A percentile compares a stretch with the other conserved stretches of the same genome.
Evolutionary conservation across 225 moss, liverwort and hornwort species (phyloP).

Genomic region (Lunularia cruciata): DNA sequence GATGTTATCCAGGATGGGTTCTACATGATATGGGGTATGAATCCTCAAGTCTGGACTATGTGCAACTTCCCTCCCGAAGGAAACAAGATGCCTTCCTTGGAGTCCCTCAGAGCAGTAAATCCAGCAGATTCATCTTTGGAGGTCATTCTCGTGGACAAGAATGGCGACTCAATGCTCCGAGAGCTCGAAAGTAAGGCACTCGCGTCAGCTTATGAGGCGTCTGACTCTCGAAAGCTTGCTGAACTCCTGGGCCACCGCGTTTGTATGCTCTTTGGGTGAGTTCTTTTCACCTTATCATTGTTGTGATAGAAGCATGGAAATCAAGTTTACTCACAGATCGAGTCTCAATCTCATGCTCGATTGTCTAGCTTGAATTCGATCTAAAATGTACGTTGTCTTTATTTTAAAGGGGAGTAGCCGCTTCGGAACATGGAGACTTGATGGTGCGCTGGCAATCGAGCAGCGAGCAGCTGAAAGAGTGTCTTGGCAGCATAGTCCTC

Average conservation of each 20-base stretch:
- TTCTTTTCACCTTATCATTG: background rate
- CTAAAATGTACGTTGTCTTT: background rate
- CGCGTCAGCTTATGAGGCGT: slow-evolving; percentile 5
- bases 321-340: too few species aligned
- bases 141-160: slow-evolving; percentile 60
- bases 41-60: slow-evolving; percentile 50
- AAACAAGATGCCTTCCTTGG: slow-evolving; percentile 44
- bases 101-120: slow-evolving; percentile 40
- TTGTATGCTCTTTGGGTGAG: slow-evolving; percentile 48
- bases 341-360: background rate
- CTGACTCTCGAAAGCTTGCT: slow-evolving; percentile 30
- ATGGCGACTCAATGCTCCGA: slow-evolving; percentile 66
- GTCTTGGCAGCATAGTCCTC: slow-evolving; percentile 50
- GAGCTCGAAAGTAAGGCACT: slow-evolving; percentile 34
- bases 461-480: slow-evolving; percentile 39
- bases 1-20: slow-evolving; percentile 53
- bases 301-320: too few species aligned
- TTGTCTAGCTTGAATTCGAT: background rate
- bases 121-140: slow-evolving; percentile 40
- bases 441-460: slow-evolving; percentile 43
- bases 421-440: slow-evolving; percentile 49
- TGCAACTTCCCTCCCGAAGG: slow-evolving; percentile 44
- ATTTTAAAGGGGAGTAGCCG: slow-evolving; percentile 41
- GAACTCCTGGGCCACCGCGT: slow-evolving; percentile 48
- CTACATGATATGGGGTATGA: slow-evolving; percentile 50